Evolutionary conservation across 345 rosid genomes (phyloP), one percentile per base, ranked within the genome.

Genomic region (Linum tenue): DNA sequence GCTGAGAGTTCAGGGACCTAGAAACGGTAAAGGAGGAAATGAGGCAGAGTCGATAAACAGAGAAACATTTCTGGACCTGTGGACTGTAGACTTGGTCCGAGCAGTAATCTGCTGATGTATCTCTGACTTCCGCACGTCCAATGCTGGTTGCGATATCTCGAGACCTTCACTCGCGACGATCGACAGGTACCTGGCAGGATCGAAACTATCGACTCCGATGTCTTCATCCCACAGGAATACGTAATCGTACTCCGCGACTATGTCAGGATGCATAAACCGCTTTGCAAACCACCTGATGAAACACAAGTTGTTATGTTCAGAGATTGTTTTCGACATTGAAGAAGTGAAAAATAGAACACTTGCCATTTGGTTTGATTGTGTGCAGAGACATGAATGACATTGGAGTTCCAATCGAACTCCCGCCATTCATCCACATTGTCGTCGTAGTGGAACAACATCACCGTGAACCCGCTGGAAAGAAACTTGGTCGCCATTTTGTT

Each of bases 361-460:
- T 36, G 84, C 98, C 98, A 92, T 79, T 92, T 92, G 48, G 97
- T 92, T 84, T 92, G 98, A 60, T 82, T 81, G 64, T 40, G 66
- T 16, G 91, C 97, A 43, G 95, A 82, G 65, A 92, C 80, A 73
- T 92, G 98, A 62, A 92, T 76, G 31, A 86, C 88, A 6, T 43
- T 72, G 62, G 75, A 53, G 64, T 67, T 76, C 98, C 97, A 92
- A 55, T 77, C 74, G 56, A 77, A 84, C 5, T 73, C 72, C 66
- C 76, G 86, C 98, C 98, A 92, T 1, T 78, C 87, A 39, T 92
- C 91, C n/a, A 85, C 84, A 16, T 69, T 37, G 60, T 94, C 97
- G 67, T 92, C 98, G 31, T 92, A 92, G 72, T 92, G 98, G 80
- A 92, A 92, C 72, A 92, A 88, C 90, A 92, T 88, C 42, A 90